These are phyloP conservation scores for Mycosphaerella sp. DNA, from an alignment of 2,329 filamentous ascomycete species.

Conservation along the genomic window DNA sequence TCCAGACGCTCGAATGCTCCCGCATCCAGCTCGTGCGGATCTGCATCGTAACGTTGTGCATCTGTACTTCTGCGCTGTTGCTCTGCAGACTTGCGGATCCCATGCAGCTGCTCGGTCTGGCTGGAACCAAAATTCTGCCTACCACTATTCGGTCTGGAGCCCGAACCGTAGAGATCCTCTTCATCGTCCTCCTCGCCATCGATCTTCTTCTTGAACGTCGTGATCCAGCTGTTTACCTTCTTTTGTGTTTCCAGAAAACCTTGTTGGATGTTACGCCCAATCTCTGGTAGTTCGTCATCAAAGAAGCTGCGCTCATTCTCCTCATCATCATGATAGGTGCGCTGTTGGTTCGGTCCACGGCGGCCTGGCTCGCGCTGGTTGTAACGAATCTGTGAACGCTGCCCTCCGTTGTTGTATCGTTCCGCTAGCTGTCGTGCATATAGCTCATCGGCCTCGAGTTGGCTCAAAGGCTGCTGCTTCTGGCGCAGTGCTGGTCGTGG, in stretches of 20 bases:
- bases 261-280: constrained; percentile 87
- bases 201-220: constrained; percentile 82
- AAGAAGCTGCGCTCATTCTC: constrained; percentile 84
- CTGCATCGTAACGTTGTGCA: constrained; percentile 87
- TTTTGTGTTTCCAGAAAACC: constrained; percentile 91
- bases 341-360: constrained; percentile 38
- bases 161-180: constrained; percentile 48
- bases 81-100: constrained; percentile 32
- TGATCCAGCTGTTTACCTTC: constrained; percentile 90
- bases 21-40: constrained; percentile 82
- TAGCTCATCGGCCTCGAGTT: constrained; percentile 83
- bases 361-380: constrained; percentile 35
- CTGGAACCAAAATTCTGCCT: constrained; percentile 36
- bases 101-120: constrained; percentile 37
- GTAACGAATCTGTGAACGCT: constrained; percentile 25
- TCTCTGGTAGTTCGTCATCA: constrained; percentile 90
- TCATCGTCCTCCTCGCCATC: constrained; percentile 78
- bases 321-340: constrained; percentile 45
- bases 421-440: constrained; percentile 91
- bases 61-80: constrained; percentile 63
- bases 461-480: constrained; percentile 58
- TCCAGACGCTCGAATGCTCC: constrained; percentile 67
- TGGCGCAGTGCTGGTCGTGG: constrained; percentile 73
- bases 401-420: constrained; percentile 58
- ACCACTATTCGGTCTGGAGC: constrained; percentile 26